Evolutionary conservation across 1,284 basidiomycete species (phyloP).

Genomic region (Melampsora abietis-canadensis): DNA sequence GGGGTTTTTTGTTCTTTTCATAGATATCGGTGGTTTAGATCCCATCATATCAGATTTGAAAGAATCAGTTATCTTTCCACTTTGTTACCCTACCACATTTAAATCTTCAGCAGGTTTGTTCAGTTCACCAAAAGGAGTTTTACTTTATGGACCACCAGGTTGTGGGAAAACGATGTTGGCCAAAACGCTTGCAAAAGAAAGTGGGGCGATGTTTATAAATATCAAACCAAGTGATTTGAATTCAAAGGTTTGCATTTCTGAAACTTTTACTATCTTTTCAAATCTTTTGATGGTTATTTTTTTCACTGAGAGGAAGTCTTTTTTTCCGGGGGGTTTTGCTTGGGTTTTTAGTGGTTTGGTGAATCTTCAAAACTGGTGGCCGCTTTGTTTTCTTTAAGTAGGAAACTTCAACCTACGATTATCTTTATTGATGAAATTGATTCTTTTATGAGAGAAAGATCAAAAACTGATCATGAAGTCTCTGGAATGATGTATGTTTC

Average conservation of each 20-base stretch:
- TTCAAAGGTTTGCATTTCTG: conserved; percentile 52
- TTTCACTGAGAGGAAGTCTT: no score
- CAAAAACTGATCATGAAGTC: conserved; percentile 87
- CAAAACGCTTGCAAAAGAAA: conserved; percentile 79
- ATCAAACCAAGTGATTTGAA: conserved; percentile 58
- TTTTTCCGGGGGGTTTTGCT: no score
- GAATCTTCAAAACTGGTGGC: conserved; percentile 93
- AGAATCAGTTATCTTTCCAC: conserved; percentile 93
- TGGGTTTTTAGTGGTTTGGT: conserved; percentile 85
- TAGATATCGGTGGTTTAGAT: conserved; percentile 83
- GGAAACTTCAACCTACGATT: conserved; percentile 70
- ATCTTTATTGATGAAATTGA: conserved; percentile 81
- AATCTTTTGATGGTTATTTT: neutral
- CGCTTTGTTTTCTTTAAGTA: conserved; percentile 71
- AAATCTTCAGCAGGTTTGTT: conserved; percentile 63
- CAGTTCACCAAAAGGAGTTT: conserved; percentile 60
- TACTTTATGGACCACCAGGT: conserved; percentile 61
- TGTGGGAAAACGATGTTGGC: conserved; percentile 62
- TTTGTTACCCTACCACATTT: conserved; percentile 89
- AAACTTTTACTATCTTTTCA: neutral
- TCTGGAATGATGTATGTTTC: conserved; percentile 79
- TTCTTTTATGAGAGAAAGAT: conserved; percentile 82
- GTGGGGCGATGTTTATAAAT: conserved; percentile 80
- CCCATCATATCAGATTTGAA: conserved; percentile 83
- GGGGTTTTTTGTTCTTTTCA: neutral